Evolutionary conservation across 1,284 basidiomycete species (phyloP), one percentile per base, ranked within the genome.

Genomic region (Leccinum pallidistipes): DNA sequence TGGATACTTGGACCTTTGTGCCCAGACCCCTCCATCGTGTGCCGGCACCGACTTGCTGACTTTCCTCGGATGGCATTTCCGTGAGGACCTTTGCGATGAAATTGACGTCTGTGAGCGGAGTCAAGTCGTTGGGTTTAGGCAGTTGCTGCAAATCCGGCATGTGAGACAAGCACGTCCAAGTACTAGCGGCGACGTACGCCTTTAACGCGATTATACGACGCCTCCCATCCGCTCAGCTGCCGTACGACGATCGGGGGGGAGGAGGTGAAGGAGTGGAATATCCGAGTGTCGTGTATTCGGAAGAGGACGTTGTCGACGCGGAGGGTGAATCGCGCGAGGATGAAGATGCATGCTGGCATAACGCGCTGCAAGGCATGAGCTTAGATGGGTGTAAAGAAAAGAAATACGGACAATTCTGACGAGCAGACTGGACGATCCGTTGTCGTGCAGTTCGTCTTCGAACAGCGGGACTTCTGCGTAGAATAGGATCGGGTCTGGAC

Each of bases 241-340:
- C 93, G 84, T 16, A 98, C 83, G 45, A 98, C 74, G 18, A 86
- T 69, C 0, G 87, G 84, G 7, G 84, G 82, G 24, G 70, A 63
- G 3, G 85, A 86, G 0, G 78, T 56, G 66, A 98, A 95, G 1
- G 90, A 88, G 72, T 96, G 92, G 71, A 94, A 99, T 64, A 98
- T 79, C 45, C 97, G 83, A 0, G 95, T 96, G 69, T 99, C 97
- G 68, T 87, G 90, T 43, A 89, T 85, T 47, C 97, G 84, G 78
- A 99, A 99, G 47, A 98, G 84, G 49, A 99, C 97, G 60, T 92
- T 86, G 75, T 99, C 97, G 54, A 99, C 95, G 21, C 97, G 86
- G 5, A 99, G 81, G n/a, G 93, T 95, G 75, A 98, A 94, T 7
- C 97, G 85, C 1, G 89, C 84, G 9, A 99, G 86, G 64, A 98